phyloP scores from a whole-genome alignment of 495 filamentous ascomycete species.

The Lasiosphaeriaceae sp. region DNA sequence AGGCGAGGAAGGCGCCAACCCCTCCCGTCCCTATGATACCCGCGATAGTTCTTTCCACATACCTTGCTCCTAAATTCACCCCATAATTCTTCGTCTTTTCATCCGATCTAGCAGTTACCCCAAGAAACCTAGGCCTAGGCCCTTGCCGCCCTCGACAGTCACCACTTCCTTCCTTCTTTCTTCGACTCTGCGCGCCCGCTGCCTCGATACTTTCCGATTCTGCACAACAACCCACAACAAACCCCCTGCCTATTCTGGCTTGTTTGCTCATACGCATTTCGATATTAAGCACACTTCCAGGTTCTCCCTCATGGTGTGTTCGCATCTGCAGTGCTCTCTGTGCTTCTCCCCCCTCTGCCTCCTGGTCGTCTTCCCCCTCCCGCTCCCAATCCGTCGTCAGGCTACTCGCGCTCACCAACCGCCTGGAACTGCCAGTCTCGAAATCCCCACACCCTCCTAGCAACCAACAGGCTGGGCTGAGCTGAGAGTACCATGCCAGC shows the following conservation, averaged over 20 bases:
- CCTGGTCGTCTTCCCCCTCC: not conserved
- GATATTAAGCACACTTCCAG: too few species aligned
- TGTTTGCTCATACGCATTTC: not conserved
- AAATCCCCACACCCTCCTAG: not conserved
- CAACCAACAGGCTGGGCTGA: constrained; percentile 10
- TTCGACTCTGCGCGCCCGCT: not conserved
- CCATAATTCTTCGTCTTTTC: too few species aligned
- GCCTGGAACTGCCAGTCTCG: constrained; percentile 6
- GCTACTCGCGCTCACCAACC: not conserved
- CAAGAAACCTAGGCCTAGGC: too few species aligned
- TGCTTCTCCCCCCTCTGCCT: not conserved
- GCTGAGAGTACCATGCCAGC: constrained; percentile 17
- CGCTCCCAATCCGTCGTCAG: not conserved
- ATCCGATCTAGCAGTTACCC: too few species aligned
- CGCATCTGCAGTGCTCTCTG: not conserved
- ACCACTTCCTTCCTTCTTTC: not conserved
- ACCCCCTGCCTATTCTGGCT: not conserved
- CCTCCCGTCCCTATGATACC: not conserved
- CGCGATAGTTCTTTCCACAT: not conserved
- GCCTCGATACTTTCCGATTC: not conserved
- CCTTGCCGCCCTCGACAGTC: too few species aligned
- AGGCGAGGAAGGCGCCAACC: not conserved
- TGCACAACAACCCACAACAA: not conserved
- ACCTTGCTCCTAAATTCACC: not conserved
- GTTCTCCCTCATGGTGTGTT: not conserved